Conservation (phyloP, 306 rosid species). For the Gleditsia sinensis region DNA sequence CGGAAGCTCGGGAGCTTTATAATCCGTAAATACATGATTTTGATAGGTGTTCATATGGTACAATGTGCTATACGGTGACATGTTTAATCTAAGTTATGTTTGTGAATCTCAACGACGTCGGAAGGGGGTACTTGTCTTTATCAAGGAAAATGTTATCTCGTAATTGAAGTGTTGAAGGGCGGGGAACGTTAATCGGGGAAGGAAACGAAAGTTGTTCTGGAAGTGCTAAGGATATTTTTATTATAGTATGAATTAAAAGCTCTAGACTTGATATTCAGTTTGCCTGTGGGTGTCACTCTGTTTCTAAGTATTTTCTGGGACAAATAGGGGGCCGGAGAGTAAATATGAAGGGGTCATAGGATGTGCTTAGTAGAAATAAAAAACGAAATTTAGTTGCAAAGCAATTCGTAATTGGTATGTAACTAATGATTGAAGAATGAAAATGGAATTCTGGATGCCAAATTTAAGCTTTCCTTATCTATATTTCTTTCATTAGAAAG, state of each 20-base stretch:
- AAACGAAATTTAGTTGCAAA: background rate
- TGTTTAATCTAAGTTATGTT: constrained; percentile 23
- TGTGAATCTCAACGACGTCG: constrained; percentile 10
- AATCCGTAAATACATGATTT: constrained; percentile 6
- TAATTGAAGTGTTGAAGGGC: background rate
- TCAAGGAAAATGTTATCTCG: background rate
- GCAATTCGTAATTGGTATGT: background rate
- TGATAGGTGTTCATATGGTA: background rate
- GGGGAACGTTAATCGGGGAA: background rate
- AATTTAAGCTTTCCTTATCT: constrained; percentile 12
- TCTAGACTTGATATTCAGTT: background rate
- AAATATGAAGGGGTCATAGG: background rate
- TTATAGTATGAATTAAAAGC: background rate
- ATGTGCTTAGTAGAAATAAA: constrained; percentile 12
- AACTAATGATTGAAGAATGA: constrained; percentile 19
- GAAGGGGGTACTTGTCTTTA: background rate
- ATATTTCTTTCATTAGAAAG: background rate
- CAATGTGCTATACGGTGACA: background rate
- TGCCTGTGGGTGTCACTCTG: background rate
- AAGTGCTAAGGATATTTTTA: background rate
- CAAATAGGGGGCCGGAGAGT: background rate
- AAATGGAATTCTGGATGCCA: constrained; percentile 25
- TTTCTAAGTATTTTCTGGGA: background rate
- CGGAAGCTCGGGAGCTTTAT: background rate
- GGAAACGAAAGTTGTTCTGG: background rate